Evolutionary conservation across 805 yeast genomes (phyloP).

Genomic region (Ogataea populi-albae): DNA sequence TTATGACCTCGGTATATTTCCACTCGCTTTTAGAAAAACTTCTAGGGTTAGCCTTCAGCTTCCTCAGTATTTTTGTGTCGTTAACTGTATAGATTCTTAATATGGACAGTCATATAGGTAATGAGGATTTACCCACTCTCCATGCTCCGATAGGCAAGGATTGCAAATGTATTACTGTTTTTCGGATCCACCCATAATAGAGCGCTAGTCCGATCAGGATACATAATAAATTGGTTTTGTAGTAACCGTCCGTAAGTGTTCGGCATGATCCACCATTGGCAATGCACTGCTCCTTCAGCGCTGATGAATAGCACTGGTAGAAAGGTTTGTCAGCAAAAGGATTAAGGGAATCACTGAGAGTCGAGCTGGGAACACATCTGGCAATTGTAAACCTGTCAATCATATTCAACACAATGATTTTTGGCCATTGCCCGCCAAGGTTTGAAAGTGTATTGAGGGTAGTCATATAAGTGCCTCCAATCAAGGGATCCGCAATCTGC

Average conservation of each 20-base stretch:
- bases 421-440: conserved; percentile 98
- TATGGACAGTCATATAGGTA: conserved; percentile 11
- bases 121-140: conserved; percentile 48
- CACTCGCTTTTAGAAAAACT: conserved; percentile 77
- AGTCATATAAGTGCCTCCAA: conserved; percentile 99
- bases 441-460: conserved; percentile 88
- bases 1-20: conserved; percentile 81
- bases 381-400: conserved; percentile 77
- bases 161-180: conserved; percentile 64
- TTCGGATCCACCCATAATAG: conserved; percentile 63
- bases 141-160: conserved; percentile 70
- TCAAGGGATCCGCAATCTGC: conserved; percentile 87
- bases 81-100: conserved; percentile 3
- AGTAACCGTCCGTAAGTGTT: conserved; percentile 75
- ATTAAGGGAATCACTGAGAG: conserved; percentile 11
- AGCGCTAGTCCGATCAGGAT: conserved; percentile 61
- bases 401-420: conserved; percentile 70
- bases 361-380: conserved; percentile 44
- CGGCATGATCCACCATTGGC: conserved; percentile 54
- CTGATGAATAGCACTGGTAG: conserved; percentile 30
- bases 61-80: conserved; percentile 40
- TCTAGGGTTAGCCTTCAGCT: conserved; percentile 66
- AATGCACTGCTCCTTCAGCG: conserved; percentile 48
- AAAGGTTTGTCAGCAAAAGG: conserved; percentile 25
- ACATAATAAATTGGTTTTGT: conserved; percentile 71